phyloP scores from a whole-genome alignment of 176 grass and related monocot species.

The Avena sativa region DNA sequence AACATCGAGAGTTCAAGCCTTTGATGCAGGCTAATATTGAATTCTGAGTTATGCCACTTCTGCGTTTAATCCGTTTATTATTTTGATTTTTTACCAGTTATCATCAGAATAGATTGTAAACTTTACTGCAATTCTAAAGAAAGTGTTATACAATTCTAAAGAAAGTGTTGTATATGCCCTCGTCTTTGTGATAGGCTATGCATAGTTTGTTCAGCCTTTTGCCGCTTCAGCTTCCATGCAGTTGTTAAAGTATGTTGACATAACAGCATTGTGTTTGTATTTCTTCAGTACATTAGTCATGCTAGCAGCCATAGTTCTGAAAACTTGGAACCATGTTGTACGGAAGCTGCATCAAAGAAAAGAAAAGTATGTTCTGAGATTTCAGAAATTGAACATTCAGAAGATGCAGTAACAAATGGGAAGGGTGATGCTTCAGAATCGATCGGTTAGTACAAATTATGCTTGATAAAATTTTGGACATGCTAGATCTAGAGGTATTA shows the following conservation, averaged over 20 bases:
- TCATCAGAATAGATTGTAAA: neutral
- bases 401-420: slow-evolving; percentile 37
- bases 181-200: neutral
- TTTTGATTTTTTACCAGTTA: neutral
- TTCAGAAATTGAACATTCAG: slow-evolving; percentile 44
- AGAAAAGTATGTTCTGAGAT: slow-evolving; percentile 67
- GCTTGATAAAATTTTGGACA: slow-evolving; percentile 2
- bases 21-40: slow-evolving; percentile 10
- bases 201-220: slow-evolving; percentile 34
- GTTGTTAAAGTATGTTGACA: slow-evolving; percentile 28
- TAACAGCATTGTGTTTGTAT: slow-evolving; percentile 22
- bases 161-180: neutral
- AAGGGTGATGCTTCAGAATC: slow-evolving; percentile 37
- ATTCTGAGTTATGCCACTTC: neutral
- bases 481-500: neutral
- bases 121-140: slow-evolving; percentile 2
- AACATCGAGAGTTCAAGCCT: neutral
- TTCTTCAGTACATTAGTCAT: slow-evolving; percentile 68
- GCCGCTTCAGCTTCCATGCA: slow-evolving; percentile 18
- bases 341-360: slow-evolving; percentile 60
- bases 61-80: neutral
- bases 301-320: slow-evolving; percentile 37
- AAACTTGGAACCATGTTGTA: slow-evolving; percentile 48
- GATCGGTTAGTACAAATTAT: slow-evolving; percentile 52
- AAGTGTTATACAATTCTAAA: slow-evolving; percentile 11